Evolutionary conservation across 345 rosid species (phyloP), one percentile per base, ranked within the genome.

Genomic region (Eucalyptus microcorys): DNA sequence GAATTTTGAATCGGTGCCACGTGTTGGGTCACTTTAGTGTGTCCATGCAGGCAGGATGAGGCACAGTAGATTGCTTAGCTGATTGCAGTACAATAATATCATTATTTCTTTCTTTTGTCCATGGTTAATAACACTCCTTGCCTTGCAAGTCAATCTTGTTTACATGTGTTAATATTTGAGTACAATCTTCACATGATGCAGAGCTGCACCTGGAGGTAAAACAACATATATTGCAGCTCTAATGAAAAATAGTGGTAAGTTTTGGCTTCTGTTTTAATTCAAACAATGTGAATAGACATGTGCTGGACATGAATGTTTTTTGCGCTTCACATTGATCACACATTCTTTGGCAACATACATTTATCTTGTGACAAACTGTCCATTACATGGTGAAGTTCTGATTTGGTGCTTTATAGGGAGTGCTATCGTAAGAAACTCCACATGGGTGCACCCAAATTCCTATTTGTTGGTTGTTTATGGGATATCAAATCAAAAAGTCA

Each of bases 171-270:
- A 22, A 84, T 61, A 43, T 50, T 79, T 90, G 80, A 88, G 87
- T 68, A 89, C 83, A 49, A 76, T 89, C 89, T 89, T 87, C 89
- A 34, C 88, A 17, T 90, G 87, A 88, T 92, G 91, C 93, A 97
- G 99, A 90, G 99, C 99, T 87, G 98, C 99, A 55, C 99, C 99
- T 86, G 99, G 99, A 68, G 93, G 93, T 53, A 93, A 93, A 90
- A 93, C 94, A 84, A 92, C 94, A 10, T 93, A 93, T 55, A 85
- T 93, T 85, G 93, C 94, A 14, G 93, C 93, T n/a, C 91, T 93
- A 15, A 93, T 93, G 94, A 93, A 93, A 89, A 93, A 93, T 89
- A 93, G 87, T 37, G 99, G 99, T 96, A 94, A 86, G 96, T 71
- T 55, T 49, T 61, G 61, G 47, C 55, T 88, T 88, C 86, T 50